Evolutionary conservation across 192 early-diverging fungal species (phyloP).

Genomic region (Backusella psychrophila): DNA sequence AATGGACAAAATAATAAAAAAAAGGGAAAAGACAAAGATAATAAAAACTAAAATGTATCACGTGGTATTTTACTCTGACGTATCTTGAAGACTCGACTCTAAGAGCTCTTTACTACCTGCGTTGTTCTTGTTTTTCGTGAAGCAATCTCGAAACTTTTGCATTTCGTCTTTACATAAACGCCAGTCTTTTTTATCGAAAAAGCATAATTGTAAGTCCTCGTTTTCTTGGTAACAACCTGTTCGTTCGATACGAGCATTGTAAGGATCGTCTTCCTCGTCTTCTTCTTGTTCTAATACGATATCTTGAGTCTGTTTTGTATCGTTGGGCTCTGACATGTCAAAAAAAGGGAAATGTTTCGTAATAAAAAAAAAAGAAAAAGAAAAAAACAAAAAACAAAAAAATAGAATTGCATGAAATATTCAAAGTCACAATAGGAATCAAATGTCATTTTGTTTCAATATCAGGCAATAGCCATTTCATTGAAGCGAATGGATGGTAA

Average conservation of each 20-base stretch:
- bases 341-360: neutral
- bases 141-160: conserved; percentile 77
- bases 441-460: too few relatives aligned
- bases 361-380: too few relatives aligned
- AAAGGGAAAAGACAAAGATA: neutral
- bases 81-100: neutral
- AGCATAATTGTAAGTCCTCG: conserved; percentile 79
- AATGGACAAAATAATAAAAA: neutral
- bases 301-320: neutral
- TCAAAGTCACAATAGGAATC: too few relatives aligned
- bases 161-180: conserved; percentile 77
- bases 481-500: too few relatives aligned
- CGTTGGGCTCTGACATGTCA: neutral
- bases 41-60: neutral
- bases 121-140: conserved; percentile 43
- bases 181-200: conserved; percentile 87
- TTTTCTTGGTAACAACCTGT: conserved; percentile 85
- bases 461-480: too few relatives aligned
- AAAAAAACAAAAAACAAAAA: too few relatives aligned
- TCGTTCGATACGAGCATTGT: conserved; percentile 69
- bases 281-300: neutral
- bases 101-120: conserved; percentile 26
- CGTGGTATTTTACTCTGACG: neutral
- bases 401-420: too few relatives aligned
- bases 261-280: conserved; percentile 78